Conservation (phyloP, 1,139 yeast genomes). For the Waltiozyma solani region DNA sequence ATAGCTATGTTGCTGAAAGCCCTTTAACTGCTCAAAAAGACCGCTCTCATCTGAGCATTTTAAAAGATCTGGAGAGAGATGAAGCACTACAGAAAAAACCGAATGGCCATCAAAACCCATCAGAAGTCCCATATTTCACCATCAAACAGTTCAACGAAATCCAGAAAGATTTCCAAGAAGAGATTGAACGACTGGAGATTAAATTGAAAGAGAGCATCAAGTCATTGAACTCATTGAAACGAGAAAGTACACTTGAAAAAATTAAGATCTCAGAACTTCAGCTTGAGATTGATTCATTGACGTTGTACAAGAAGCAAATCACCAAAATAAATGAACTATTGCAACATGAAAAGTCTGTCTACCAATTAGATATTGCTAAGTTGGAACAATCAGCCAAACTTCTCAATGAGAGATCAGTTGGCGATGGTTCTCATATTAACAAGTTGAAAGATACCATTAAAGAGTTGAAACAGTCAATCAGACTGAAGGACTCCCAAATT, state of each 20-base stretch:
- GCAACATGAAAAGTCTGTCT: constrained; percentile 18
- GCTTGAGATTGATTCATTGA: constrained; percentile 17
- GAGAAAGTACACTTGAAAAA: constrained; percentile 13
- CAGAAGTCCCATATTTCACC: constrained; percentile 20
- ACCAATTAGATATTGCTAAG: constrained; percentile 19
- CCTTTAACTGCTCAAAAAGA: constrained; percentile 13
- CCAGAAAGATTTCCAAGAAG: constrained; percentile 44
- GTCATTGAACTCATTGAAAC: constrained; percentile 22
- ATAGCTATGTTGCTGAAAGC: constrained; percentile 13
- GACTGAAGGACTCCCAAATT: no score
- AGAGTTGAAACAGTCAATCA: background rate
- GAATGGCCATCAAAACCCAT: constrained; percentile 10
- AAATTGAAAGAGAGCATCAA: constrained; percentile 40
- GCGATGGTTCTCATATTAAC: background rate
- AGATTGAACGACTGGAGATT: constrained; percentile 42
- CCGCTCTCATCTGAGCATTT: constrained; percentile 1
- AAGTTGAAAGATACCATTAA: background rate
- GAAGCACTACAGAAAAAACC: constrained; percentile 9
- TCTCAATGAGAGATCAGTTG: background rate
- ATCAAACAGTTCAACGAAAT: constrained; percentile 37
- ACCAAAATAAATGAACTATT: constrained; percentile 19
- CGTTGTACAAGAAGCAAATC: constrained; percentile 18
- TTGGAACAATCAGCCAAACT: constrained; percentile 17
- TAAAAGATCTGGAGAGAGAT: constrained; percentile 7
- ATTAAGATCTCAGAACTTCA: constrained; percentile 18